These are phyloP conservation scores for Ceratocystis lukuohia DNA, from an alignment of 2,329 filamentous ascomycete genomes.

Conservation along the genomic window DNA sequence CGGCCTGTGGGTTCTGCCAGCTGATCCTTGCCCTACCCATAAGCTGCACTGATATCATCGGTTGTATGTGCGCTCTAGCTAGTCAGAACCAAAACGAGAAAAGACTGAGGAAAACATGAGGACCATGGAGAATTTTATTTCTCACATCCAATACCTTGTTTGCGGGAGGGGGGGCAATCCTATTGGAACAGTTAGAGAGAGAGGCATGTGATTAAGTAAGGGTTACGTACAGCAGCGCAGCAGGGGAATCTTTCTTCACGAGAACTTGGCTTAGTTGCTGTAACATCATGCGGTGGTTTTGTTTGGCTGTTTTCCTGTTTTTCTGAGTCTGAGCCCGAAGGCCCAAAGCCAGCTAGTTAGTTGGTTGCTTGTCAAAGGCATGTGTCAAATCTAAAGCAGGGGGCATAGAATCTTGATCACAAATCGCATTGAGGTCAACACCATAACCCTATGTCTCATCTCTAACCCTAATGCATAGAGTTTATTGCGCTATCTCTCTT, in stretches of 20 bases:
- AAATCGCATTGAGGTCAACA: not conserved
- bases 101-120: not conserved
- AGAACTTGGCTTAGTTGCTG: too few species aligned
- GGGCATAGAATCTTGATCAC: not conserved
- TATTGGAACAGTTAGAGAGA: too few species aligned
- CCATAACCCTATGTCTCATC: rapidly evolving
- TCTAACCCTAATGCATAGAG: not conserved
- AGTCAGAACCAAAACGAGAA: not conserved
- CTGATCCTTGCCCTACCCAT: not conserved
- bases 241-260: too few species aligned
- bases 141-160: not conserved
- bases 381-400: not conserved
- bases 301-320: too few species aligned
- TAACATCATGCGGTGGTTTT: too few species aligned
- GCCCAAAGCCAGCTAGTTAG: not conserved
- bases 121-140: not conserved
- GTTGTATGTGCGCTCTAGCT: not conserved
- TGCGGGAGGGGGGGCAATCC: too few species aligned
- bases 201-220: not conserved
- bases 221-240: not conserved
- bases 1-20: not conserved
- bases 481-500: not conserved
- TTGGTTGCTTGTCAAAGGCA: not conserved
- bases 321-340: not conserved
- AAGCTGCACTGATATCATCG: constrained; percentile 6